Percentiles rank a stretch among this genome's conserved stretches.
Conservation (phyloP, 352 stramenopile genomes). For the Halophytophthora batemanensis region DNA sequence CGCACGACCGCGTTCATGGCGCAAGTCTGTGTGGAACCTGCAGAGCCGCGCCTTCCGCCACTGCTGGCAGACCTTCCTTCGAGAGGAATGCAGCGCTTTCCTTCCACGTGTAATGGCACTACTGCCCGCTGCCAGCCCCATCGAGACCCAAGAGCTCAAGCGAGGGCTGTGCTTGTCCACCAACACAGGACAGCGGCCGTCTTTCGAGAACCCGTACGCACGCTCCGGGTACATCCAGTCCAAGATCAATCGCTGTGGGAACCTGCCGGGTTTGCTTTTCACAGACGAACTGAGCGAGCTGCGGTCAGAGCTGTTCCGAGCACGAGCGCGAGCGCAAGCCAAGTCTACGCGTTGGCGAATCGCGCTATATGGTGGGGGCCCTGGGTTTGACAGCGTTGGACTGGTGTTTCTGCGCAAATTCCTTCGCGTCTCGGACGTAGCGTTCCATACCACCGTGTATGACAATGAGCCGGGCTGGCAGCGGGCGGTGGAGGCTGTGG, state of each 20-base stretch:
- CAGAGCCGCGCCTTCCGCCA: slow-evolving; percentile 52
- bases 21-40: slow-evolving; percentile 54
- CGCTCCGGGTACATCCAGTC: slow-evolving; percentile 59
- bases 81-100: slow-evolving; percentile 30
- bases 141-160: slow-evolving; percentile 53
- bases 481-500: slow-evolving; percentile 31
- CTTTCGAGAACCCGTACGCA: slow-evolving; percentile 52
- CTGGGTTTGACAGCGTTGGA: slow-evolving; percentile 53
- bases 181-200: slow-evolving; percentile 60
- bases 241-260: slow-evolving; percentile 74
- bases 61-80: slow-evolving; percentile 54
- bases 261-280: slow-evolving; percentile 57
- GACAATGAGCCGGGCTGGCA: slow-evolving; percentile 71
- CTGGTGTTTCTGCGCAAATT: slow-evolving; percentile 55
- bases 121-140: slow-evolving; percentile 27
- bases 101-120: slow-evolving; percentile 31
- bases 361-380: slow-evolving; percentile 60
- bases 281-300: slow-evolving; percentile 45
- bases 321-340: not conserved
- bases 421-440: slow-evolving; percentile 40
- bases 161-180: slow-evolving; percentile 56
- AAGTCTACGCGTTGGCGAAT: slow-evolving; percentile 35
- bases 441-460: slow-evolving; percentile 56
- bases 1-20: slow-evolving; percentile 13
- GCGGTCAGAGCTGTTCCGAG: slow-evolving; percentile 49